Evolutionary conservation across 2,329 filamentous ascomycete genomes (phyloP).

Genomic region (Fusarium udum): DNA sequence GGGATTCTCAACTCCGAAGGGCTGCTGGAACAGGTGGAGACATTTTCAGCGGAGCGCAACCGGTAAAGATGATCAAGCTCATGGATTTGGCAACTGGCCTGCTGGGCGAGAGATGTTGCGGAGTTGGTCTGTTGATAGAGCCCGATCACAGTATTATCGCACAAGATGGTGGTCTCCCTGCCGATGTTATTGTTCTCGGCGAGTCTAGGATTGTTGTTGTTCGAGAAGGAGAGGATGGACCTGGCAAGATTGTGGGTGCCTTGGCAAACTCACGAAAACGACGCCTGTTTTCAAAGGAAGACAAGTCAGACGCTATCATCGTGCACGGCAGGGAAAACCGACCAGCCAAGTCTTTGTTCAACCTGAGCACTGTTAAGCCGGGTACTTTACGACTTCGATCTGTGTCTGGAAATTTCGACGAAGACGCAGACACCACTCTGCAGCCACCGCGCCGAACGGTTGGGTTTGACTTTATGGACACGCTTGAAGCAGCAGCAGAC

Average conservation of each 20-base stretch:
- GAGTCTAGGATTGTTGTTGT: constrained; percentile 66
- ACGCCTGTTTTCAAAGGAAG: constrained; percentile 50
- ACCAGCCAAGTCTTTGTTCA: constrained; percentile 56
- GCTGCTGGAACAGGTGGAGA: constrained; percentile 61
- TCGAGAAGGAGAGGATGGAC: constrained; percentile 61
- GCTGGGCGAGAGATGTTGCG: constrained; percentile 66
- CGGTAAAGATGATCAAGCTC: constrained; percentile 65
- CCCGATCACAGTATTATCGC: constrained; percentile 37
- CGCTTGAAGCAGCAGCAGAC: constrained; percentile 63
- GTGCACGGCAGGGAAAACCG: constrained; percentile 59
- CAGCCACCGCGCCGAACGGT: constrained; percentile 46
- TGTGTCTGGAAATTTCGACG: constrained; percentile 43
- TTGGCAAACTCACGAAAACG: constrained; percentile 48
- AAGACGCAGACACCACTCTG: constrained; percentile 37
- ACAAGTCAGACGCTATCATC: constrained; percentile 62
- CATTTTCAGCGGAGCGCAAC: constrained; percentile 64
- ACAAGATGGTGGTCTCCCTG: constrained; percentile 55
- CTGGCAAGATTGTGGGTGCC: constrained; percentile 55
- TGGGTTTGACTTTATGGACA: constrained; percentile 62
- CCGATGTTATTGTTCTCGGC: constrained; percentile 65
- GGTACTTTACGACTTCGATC: constrained; percentile 49
- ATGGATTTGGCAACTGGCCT: constrained; percentile 63
- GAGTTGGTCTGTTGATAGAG: constrained; percentile 58
- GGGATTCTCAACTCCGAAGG: constrained; percentile 67
- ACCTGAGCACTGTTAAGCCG: constrained; percentile 58